A percentile compares a stretch with the other conserved stretches of the same genome.
These are phyloP conservation scores for Yamagishiella unicocca DNA, from an alignment of 139 green algal species.

Conservation along the genomic window DNA sequence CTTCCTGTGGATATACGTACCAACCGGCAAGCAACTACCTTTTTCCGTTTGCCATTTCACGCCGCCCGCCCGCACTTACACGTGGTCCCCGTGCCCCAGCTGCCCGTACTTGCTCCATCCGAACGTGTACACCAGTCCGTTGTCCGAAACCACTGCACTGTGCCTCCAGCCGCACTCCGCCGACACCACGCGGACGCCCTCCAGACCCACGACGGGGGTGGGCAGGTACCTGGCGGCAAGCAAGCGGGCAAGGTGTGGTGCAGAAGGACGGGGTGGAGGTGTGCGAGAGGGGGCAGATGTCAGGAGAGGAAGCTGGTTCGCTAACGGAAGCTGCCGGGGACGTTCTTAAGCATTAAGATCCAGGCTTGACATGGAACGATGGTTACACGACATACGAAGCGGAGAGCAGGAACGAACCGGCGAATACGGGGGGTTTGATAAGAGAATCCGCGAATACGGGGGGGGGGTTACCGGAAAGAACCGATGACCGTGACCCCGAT, in stretches of 20 bases:
- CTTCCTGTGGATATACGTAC: too few relatives aligned
- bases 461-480: not conserved
- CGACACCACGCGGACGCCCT: slow-evolving; percentile 53
- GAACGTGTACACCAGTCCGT: slow-evolving; percentile 85
- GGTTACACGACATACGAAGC: too few relatives aligned
- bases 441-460: too few relatives aligned
- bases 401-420: too few relatives aligned
- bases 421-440: too few relatives aligned
- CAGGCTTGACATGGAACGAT: not conserved
- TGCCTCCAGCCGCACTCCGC: slow-evolving; percentile 93
- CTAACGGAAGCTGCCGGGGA: not conserved
- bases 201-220: slow-evolving; percentile 59
- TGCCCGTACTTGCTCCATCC: slow-evolving; percentile 96
- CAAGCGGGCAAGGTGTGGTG: not conserved
- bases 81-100: slow-evolving; percentile 85
- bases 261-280: not conserved
- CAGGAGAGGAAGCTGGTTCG: not conserved
- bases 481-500: not conserved
- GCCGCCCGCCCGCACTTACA: slow-evolving; percentile 64
- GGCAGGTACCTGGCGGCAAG: slow-evolving; percentile 21
- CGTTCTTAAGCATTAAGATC: not conserved
- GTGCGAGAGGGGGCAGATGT: not conserved
- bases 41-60: not conserved
- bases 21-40: not conserved
- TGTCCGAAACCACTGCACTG: slow-evolving; percentile 71